Conservation (phyloP, 257 asterid species). For the Coffea canephora region DNA sequence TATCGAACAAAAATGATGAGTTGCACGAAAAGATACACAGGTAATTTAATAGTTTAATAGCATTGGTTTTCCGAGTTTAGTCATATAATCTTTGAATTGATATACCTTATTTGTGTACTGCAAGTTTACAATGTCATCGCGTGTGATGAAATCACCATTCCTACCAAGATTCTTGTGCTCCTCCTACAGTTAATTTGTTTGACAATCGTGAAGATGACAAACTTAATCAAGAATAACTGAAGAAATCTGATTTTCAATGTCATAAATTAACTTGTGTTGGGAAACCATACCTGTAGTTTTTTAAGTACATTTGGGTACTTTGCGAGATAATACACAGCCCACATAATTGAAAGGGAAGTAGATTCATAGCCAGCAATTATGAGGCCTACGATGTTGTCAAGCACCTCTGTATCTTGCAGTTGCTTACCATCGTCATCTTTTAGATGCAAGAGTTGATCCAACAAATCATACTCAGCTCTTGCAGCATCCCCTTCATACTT, state of each 20-base stretch:
- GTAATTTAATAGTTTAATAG: too few relatives aligned
- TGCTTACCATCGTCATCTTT: conserved; percentile 25
- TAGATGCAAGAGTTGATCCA: conserved; percentile 13
- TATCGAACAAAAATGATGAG: too few relatives aligned
- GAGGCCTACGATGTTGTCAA: conserved; percentile 26
- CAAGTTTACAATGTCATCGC: not conserved
- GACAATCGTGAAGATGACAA: too few relatives aligned
- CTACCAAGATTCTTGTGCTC: not conserved
- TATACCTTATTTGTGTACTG: not conserved
- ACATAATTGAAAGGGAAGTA: conserved; percentile 23
- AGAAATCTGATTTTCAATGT: too few relatives aligned
- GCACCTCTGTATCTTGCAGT: conserved; percentile 20
- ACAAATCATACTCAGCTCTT: conserved; percentile 6
- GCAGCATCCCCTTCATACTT: conserved; percentile 1
- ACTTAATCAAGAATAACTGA: too few relatives aligned
- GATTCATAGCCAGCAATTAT: conserved; percentile 28
- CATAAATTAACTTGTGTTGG: too few relatives aligned
- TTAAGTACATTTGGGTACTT: conserved; percentile 9
- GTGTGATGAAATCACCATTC: not conserved
- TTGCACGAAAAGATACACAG: too few relatives aligned
- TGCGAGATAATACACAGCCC: conserved; percentile 28
- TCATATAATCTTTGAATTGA: too few relatives aligned
- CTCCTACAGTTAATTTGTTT: too few relatives aligned
- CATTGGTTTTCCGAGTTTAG: too few relatives aligned
- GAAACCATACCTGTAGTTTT: conserved; percentile 6